These are phyloP conservation scores for Lolium perenne DNA, from an alignment of 176 grass and related monocot genomes.

Conservation along the genomic window DNA sequence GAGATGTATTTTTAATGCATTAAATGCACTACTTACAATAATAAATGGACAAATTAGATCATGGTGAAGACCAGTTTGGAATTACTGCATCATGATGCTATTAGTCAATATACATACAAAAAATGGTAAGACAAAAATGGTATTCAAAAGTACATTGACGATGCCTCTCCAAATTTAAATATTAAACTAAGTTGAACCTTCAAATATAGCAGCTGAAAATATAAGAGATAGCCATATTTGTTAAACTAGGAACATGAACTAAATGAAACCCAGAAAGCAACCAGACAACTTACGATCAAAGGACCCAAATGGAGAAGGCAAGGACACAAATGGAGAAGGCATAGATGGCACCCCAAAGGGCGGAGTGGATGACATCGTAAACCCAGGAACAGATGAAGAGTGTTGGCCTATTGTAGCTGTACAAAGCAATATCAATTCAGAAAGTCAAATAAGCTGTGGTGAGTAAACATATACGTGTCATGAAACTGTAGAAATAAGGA, in stretches of 20 bases:
- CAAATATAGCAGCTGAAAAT: not conserved
- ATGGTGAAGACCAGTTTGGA: not conserved
- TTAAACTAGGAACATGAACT: constrained; percentile 7
- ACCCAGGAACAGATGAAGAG: not conserved
- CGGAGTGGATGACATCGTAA: not conserved
- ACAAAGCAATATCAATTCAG: constrained; percentile 30
- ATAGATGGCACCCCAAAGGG: not conserved
- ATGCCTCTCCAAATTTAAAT: not conserved
- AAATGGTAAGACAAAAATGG: not conserved
- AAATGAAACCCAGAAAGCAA: constrained; percentile 18
- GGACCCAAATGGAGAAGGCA: constrained; percentile 2
- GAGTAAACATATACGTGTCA: constrained; percentile 3
- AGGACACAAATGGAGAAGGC: constrained; percentile 2
- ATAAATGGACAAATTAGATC: constrained; percentile 7
- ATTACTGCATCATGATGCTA: not conserved
- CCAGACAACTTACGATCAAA: constrained; percentile 16
- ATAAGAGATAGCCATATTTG: constrained; percentile 3
- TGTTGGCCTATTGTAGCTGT: not conserved
- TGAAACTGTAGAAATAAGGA: not conserved
- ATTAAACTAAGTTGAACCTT: not conserved
- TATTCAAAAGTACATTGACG: constrained; percentile 1
- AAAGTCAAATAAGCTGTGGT: not conserved
- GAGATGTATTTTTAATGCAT: not conserved
- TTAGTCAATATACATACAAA: not conserved
- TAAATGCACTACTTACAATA: not conserved